These are phyloP conservation scores for Myotisia sp. DNA, from an alignment of 2,329 filamentous ascomycete species.

Conservation along the genomic window DNA sequence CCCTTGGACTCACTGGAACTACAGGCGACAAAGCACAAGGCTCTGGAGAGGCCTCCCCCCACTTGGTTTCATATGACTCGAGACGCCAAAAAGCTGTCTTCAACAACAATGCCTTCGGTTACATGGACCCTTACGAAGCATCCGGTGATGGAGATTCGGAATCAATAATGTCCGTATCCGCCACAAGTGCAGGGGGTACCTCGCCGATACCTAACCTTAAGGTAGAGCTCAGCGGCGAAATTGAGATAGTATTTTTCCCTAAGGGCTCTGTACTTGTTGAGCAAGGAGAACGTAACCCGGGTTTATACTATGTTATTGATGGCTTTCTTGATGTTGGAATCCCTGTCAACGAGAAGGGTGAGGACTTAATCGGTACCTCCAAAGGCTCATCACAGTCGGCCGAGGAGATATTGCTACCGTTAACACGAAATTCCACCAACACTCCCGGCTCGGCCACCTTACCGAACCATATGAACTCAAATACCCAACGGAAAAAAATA, in stretches of 20 bases:
- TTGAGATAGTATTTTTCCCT: slow-evolving; percentile 95
- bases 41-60: slow-evolving; percentile 74
- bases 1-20: slow-evolving; percentile 61
- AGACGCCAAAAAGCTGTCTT: slow-evolving; percentile 66
- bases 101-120: slow-evolving; percentile 72
- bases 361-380: slow-evolving; percentile 26
- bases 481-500: slow-evolving; percentile 26
- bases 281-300: slow-evolving; percentile 91
- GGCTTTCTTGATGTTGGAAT: slow-evolving; percentile 91
- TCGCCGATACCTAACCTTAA: slow-evolving; percentile 51
- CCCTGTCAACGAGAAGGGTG: slow-evolving; percentile 49
- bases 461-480: slow-evolving; percentile 12
- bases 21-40: slow-evolving; percentile 50
- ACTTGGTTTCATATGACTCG: slow-evolving; percentile 70
- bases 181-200: slow-evolving; percentile 47
- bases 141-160: slow-evolving; percentile 67
- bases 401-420: slow-evolving; percentile 31
- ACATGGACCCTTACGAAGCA: slow-evolving; percentile 71
- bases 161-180: slow-evolving; percentile 57
- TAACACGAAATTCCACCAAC: slow-evolving; percentile 32
- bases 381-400: slow-evolving; percentile 17
- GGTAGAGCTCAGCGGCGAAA: slow-evolving; percentile 74
- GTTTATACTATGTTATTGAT: slow-evolving; percentile 93
- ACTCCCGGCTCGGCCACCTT: slow-evolving; percentile 23
- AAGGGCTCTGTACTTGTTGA: slow-evolving; percentile 90